Base-by-base conservation (phyloP, 164 flowering plant species). In the Magnolia officinalis region DNA sequence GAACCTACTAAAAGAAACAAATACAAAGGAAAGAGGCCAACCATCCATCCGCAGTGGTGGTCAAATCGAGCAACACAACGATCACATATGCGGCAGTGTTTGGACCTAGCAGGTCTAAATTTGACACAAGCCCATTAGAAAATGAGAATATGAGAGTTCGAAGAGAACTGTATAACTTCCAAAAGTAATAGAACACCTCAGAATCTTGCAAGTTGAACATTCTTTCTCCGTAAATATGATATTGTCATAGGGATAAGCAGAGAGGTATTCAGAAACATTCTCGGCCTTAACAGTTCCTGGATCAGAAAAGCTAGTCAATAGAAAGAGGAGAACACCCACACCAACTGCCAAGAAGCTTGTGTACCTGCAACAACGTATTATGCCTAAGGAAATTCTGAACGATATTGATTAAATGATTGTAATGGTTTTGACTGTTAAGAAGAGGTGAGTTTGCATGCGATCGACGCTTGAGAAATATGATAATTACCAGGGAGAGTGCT, bases 1-100 rank as follows among this genome's bases (percentile, higher is more conserved):
- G 64, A 8, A 74, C 19, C 20, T 49, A 45, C 37, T n/a, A 74
- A 74, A 0, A 49, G 29, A 24, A 72, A 70, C 63, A 20, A 76
- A 77, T 23, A 83, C 26, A 61, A 55, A 72, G 59, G 72, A 73
- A 78, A 7, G 55, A 67, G 26, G 67, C 90, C 75, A 67, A 94
- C 99, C 99, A 96, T 92, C 99, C 98, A 96, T 81, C 95, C 99
- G 85, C 99, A 96, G 71, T 96, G 99, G 80, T 96, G 99, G 76
- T 96, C 99, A 85, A 96, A 96, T 51, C 99, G 90, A 31, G 97
- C 97, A 67, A 96, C 92, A 86, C 99, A 96, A 20, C 99, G 92
- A 79, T 91, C 80, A 79, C 99, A 96, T 73, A 96, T 84, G 84
- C 97, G 85, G 85, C 99, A 96, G 77, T 96, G 99, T 86, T 96